Base-by-base conservation (phyloP, 257 asterid genomes). In the Catharanthus roseus region DNA sequence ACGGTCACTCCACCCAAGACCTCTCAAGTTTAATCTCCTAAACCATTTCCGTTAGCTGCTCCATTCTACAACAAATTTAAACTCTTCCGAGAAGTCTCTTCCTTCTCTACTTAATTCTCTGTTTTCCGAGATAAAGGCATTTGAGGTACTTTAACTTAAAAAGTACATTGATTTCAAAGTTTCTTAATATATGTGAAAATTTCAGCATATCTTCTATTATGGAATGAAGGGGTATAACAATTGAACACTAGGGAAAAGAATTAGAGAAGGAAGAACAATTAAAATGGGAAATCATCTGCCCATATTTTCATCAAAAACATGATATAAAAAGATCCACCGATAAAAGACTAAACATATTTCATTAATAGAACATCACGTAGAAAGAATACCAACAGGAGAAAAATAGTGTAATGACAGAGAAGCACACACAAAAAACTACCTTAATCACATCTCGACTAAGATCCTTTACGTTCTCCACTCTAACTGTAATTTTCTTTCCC, bases 391-490 rank as follows among this genome's bases (percentile, higher is more conserved):
- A 1, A 34, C 33, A 28, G 11, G 6, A 54, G 53, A 66, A 34
- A 23, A 15, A 53, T 26, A 9, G 38, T 28, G 53, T 11, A 47
- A 16, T 29, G 39, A 28, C 53, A 34, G 31, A 5, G 42, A 38
- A 38, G 8, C 42, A 38, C 58, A 49, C 16, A 36, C 31, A 65
- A 65, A 62, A 57, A 70, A 51, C 8, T 81, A 91, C 99, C 96
- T 95, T 95, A 72, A 95, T 95, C 75, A 91, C 96, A 78, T 95
- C 98, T 74, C 98, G 89, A 82, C 86, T 86, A 64, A 95, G 95
- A 79, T 95, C 98, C 81, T 82, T 87, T 64, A 76, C 34, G 66
- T 85, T 90, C 84, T 86, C 83, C 76, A 91, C 95, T 19, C 45
- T 83, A 71, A 95, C 87, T 12, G 64, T 68, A 66, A 87, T 95